phyloP scores from a whole-genome alignment of 139 green algal genomes.

The Tetradesmus obliquus region DNA sequence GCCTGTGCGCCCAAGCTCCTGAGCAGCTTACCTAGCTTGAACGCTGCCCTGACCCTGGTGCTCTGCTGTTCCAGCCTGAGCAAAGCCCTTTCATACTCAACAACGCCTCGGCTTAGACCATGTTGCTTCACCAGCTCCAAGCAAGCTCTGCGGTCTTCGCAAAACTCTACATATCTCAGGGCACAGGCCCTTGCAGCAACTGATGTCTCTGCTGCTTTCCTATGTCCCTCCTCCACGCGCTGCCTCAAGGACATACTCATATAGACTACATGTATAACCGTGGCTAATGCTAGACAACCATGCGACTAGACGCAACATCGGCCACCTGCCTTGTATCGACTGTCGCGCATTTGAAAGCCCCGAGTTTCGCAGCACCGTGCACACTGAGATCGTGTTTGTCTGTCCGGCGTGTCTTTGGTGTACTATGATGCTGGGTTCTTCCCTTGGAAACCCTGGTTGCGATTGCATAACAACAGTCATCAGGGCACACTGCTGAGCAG shows the following conservation, averaged over 20 bases:
- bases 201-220: background rate
- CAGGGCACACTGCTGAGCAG: background rate
- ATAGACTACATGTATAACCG: background rate
- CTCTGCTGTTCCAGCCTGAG: background rate
- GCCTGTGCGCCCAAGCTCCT: background rate
- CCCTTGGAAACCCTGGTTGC: background rate
- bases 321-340: background rate
- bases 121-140: background rate
- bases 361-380: background rate
- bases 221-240: background rate
- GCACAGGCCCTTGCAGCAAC: background rate
- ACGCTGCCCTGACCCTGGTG: background rate
- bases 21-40: background rate
- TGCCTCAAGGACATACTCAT: background rate
- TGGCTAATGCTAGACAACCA: background rate
- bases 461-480: conserved; percentile 1
- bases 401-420: background rate
- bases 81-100: background rate
- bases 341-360: background rate
- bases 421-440: background rate
- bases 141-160: background rate
- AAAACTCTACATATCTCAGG: background rate
- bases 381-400: background rate
- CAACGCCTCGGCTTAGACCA: background rate
- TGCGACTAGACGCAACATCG: background rate